Percentiles rank a stretch among this genome's conserved stretches.
Conservation (phyloP, 1,284 basidiomycete species). For the Pseudozyma pruni region DNA sequence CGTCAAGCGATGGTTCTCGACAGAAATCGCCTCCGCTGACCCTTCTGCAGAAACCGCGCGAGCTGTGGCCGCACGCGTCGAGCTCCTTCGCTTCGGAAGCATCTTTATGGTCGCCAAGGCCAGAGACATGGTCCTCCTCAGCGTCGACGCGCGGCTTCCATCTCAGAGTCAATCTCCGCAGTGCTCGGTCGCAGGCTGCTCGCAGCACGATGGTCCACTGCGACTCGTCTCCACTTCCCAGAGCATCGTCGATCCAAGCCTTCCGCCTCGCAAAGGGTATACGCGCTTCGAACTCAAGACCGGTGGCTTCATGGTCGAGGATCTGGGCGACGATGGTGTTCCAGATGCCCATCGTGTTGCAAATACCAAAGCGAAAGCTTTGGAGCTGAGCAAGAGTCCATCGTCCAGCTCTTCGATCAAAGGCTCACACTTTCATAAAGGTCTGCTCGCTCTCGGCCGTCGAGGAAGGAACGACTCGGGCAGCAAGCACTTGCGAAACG, state of each 20-base stretch:
- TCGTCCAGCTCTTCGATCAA: slow-evolving; percentile 16
- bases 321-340: slow-evolving; percentile 49
- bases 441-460: slow-evolving; percentile 29
- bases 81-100: slow-evolving; percentile 53
- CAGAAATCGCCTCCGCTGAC: slow-evolving; percentile 3
- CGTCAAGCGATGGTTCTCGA: slow-evolving; percentile 44
- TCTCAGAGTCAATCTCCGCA: slow-evolving; percentile 8
- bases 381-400: slow-evolving; percentile 24
- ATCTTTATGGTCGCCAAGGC: slow-evolving; percentile 64
- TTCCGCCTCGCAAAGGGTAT: slow-evolving; percentile 54
- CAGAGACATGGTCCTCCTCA: slow-evolving; percentile 57
- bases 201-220: slow-evolving; percentile 11
- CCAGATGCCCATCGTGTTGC: slow-evolving; percentile 7
- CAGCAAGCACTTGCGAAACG: slow-evolving; percentile 17
- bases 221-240: slow-evolving; percentile 54
- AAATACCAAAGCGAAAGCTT: background rate
- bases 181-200: background rate
- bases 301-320: slow-evolving; percentile 63
- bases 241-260: slow-evolving; percentile 40
- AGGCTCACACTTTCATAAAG: slow-evolving; percentile 32
- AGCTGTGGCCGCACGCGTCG: slow-evolving; percentile 41
- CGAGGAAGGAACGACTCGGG: slow-evolving; percentile 21
- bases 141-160: slow-evolving; percentile 53
- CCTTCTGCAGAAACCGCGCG: slow-evolving; percentile 12
- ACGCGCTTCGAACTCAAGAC: slow-evolving; percentile 53